Conservation (phyloP, 1,284 basidiomycete species). For the Trichosporon coremiiforme region DNA sequence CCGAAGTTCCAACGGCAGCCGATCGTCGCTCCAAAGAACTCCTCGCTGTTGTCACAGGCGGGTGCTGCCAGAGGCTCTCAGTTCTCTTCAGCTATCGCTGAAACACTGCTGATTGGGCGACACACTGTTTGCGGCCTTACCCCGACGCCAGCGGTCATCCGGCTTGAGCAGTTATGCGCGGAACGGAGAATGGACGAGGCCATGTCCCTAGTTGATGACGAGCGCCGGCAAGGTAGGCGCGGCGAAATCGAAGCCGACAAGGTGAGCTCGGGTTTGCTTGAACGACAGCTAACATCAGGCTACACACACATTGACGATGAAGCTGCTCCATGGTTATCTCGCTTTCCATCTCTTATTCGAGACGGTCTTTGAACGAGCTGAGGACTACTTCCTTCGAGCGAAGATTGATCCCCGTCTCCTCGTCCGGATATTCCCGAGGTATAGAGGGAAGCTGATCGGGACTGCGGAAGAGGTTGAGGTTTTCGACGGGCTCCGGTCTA, state of each 20-base stretch:
- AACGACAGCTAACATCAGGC: conserved; percentile 35
- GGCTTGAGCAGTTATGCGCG: conserved; percentile 51
- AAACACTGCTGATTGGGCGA: conserved; percentile 53
- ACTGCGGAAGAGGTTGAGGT: conserved; percentile 54
- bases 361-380: conserved; percentile 55
- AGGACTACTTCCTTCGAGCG: conserved; percentile 50
- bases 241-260: conserved; percentile 52
- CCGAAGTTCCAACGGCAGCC: conserved; percentile 37
- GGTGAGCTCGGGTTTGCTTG: conserved; percentile 26
- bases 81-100: conserved; percentile 48
- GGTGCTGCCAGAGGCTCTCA: conserved; percentile 6
- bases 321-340: conserved; percentile 55
- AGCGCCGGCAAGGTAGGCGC: conserved; percentile 46
- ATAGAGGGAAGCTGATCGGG: conserved; percentile 50
- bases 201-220: conserved; percentile 51
- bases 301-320: conserved; percentile 49
- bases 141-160: conserved; percentile 50
- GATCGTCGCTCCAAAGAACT: conserved; percentile 30
- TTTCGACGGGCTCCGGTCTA: conserved; percentile 48
- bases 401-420: conserved; percentile 55
- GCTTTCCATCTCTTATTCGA: conserved; percentile 53
- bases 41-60: conserved; percentile 33
- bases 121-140: conserved; percentile 53
- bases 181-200: conserved; percentile 54
- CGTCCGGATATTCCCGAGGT: conserved; percentile 53